Evolutionary conservation across 495 filamentous ascomycete species (phyloP).

Genomic region (Bacidia rubella): DNA sequence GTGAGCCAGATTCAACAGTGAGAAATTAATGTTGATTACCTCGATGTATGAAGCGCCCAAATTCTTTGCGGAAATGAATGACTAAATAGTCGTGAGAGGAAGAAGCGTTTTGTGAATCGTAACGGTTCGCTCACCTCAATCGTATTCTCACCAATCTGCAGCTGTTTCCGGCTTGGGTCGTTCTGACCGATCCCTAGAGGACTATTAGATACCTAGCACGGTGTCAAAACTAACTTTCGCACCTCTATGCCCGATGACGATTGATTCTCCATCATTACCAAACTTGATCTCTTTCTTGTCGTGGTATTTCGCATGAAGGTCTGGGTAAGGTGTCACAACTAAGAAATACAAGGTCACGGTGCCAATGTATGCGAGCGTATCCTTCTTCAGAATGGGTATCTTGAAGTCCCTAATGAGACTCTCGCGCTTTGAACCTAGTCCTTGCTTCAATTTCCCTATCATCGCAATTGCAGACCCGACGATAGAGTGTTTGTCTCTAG

Average conservation of each 20-base stretch:
- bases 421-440: constrained; percentile 20
- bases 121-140: constrained; percentile 13
- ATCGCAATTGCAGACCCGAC: constrained; percentile 18
- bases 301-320: constrained; percentile 1
- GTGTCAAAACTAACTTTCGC: background rate
- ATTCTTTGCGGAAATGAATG: constrained; percentile 22
- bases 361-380: constrained; percentile 20
- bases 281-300: background rate
- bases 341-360: constrained; percentile 23
- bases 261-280: background rate
- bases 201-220: background rate
- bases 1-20: background rate
- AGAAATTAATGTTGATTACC: constrained; percentile 9
- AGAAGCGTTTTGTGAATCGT: background rate
- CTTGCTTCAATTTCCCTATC: constrained; percentile 7
- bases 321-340: constrained; percentile 16
- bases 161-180: constrained; percentile 12
- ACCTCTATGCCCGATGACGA: constrained; percentile 25
- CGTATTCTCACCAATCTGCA: constrained; percentile 31
- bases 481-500: background rate
- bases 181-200: constrained; percentile 20
- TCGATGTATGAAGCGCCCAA: constrained; percentile 29
- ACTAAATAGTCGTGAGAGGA: constrained; percentile 12
- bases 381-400: constrained; percentile 20
- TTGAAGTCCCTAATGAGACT: constrained; percentile 22